phyloP scores from a whole-genome alignment of 306 rosid genomes.

The Fragaria iinumae region DNA sequence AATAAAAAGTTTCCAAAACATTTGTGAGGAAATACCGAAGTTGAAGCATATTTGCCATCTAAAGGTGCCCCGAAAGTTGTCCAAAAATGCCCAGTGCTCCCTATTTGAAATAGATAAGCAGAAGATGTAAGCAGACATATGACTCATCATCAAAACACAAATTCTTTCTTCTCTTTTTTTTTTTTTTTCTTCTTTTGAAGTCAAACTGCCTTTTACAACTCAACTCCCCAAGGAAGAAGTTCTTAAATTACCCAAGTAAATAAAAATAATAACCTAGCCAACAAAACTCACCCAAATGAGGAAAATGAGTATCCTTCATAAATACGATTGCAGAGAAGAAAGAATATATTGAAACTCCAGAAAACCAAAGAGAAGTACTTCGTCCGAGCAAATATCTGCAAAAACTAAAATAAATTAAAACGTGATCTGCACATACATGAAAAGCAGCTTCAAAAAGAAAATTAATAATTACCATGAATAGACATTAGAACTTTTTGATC shows the following conservation, averaged over 20 bases:
- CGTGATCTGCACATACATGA: neutral
- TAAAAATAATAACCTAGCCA: constrained; percentile 19
- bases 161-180: neutral
- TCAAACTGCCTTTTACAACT: neutral
- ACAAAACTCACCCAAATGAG: constrained; percentile 68
- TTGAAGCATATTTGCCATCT: constrained; percentile 98
- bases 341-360: constrained; percentile 84
- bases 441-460: neutral
- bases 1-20: constrained; percentile 24
- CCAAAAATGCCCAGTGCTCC: constrained; percentile 69
- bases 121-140: constrained; percentile 19
- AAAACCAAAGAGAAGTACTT: constrained; percentile 57
- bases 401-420: neutral
- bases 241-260: neutral
- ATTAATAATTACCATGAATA: neutral
- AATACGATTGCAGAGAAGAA: constrained; percentile 82
- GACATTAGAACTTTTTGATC: neutral
- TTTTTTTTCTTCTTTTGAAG: neutral
- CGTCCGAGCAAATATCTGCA: constrained; percentile 70
- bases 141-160: constrained; percentile 9
- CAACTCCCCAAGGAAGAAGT: constrained; percentile 21
- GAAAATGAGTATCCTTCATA: constrained; percentile 91
- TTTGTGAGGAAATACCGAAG: constrained; percentile 55
- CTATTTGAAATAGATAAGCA: constrained; percentile 38
- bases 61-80: constrained; percentile 80